Evolutionary conservation across 495 filamentous ascomycete species (phyloP), one percentile per base, ranked within the genome.

Genomic region (Podospora sp.): DNA sequence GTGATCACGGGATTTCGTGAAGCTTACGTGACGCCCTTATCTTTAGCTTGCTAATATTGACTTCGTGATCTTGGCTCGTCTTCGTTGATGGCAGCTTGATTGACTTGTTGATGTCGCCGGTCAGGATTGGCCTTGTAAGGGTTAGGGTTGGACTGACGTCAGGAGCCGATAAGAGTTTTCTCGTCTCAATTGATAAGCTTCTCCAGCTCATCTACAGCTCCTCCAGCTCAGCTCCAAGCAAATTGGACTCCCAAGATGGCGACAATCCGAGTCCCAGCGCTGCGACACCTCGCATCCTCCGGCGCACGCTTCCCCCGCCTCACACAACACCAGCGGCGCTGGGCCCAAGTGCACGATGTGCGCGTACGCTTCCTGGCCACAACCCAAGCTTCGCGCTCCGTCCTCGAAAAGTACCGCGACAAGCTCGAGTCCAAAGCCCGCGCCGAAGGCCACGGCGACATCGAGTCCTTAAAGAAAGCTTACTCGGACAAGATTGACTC

Each of bases 281-380:
- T 81, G 35, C 76, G 78, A 61, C 75, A 76, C 74, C 71, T 81
- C 35, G 50, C 68, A 51, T 27, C 52, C 29, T 71, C 0, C 67
- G 73, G 22, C 75, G 76, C 61, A 68, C 57, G 58, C 21, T 21
- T 46, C 22, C 25, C 58, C 21, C 36, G 27, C 46, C 9, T 56
- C 24, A 25, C 24, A 5, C 35, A 29, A 7, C 36, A 76, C 69
- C 95, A 98, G 74, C 85, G 91, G 61, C 87, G 96, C 70, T 94
- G 92, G 90, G 96, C 95, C 9, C 92, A 90, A 68, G 93, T 97
- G 11, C 91, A 94, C 78, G 92, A 97, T 79, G 89, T 96, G 55
- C 92, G 94, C 79, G 89, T 96, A 53, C 92, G 94, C 52, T 96
- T 95, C 82, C 82, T 97, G 21, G 90, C 90, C 24, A 83, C 82